These are phyloP conservation scores for Dendrobium officinale DNA, from an alignment of 106 monocot species.

Conservation along the genomic window DNA sequence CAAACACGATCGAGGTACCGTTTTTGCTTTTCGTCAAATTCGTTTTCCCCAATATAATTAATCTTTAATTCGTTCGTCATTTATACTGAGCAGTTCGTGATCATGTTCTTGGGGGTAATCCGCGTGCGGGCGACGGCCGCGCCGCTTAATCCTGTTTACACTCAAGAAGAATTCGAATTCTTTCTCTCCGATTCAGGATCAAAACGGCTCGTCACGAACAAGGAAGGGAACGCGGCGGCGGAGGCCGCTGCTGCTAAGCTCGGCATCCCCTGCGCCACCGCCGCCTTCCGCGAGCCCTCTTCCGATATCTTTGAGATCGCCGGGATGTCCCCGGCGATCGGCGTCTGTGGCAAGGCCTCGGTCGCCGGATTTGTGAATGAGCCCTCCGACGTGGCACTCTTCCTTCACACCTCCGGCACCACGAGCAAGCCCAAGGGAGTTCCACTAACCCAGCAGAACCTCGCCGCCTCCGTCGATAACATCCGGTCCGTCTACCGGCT, in stretches of 20 bases:
- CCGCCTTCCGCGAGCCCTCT: conserved; percentile 24
- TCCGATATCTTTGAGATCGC: conserved; percentile 26
- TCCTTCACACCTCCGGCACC: conserved; percentile 96
- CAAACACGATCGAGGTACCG: conserved; percentile 74
- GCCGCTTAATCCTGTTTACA: conserved; percentile 83
- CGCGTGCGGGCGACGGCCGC: conserved; percentile 63
- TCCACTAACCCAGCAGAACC: conserved; percentile 74
- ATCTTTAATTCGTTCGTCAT: background rate
- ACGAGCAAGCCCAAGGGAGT: conserved; percentile 96
- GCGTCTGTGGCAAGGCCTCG: conserved; percentile 11
- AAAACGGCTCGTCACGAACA: conserved; percentile 47
- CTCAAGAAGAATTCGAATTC: conserved; percentile 87
- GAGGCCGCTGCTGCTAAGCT: conserved; percentile 52
- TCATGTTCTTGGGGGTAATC: conserved; percentile 77
- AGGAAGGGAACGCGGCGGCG: conserved; percentile 52
- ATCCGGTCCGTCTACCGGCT: conserved; percentile 67
- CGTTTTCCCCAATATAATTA: background rate
- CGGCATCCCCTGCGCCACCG: conserved; percentile 34
- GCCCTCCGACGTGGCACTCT: conserved; percentile 74
- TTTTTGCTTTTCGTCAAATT: background rate
- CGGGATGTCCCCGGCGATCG: conserved; percentile 16
- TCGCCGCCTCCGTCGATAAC: conserved; percentile 66
- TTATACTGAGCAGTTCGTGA: conserved; percentile 44
- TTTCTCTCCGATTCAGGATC: conserved; percentile 91
- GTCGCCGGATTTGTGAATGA: conserved; percentile 15